A percentile compares a stretch with the other conserved stretches of the same genome.
phyloP scores from a whole-genome alignment of 148 eudicot species.

The Salicornia ramosissima region DNA sequence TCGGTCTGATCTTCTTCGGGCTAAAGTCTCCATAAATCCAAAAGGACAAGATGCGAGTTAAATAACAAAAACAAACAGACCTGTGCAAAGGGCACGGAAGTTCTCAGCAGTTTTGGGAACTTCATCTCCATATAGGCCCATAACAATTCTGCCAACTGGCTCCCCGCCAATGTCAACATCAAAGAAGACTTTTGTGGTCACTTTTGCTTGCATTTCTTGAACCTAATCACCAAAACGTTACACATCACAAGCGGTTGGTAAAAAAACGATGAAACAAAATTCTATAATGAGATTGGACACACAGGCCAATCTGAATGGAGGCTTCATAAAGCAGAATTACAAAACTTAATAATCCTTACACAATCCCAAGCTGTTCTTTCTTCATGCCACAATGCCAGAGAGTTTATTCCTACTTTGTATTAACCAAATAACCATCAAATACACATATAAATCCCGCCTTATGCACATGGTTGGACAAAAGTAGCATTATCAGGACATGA shows the following conservation, averaged over 20 bases:
- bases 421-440: background rate
- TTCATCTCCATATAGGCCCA: slow-evolving; percentile 43
- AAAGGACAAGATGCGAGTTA: background rate
- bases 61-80: background rate
- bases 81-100: slow-evolving; percentile 41
- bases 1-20: no score
- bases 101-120: slow-evolving; percentile 49
- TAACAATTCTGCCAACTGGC: slow-evolving; percentile 37
- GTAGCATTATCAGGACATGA: background rate
- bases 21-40: no score
- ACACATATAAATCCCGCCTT: background rate
- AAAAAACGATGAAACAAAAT: background rate
- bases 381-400: background rate
- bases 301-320: background rate
- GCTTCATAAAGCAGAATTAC: no score
- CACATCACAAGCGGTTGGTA: background rate
- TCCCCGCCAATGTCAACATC: slow-evolving; percentile 42
- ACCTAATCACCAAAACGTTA: background rate
- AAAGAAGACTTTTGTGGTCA: slow-evolving; percentile 25
- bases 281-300: background rate
- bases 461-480: background rate
- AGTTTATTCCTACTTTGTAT: background rate
- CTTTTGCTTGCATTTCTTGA: slow-evolving; percentile 19
- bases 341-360: background rate
- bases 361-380: background rate